Base-by-base conservation (phyloP, 2,329 filamentous ascomycete genomes). In the Fusarium sp. region DNA sequence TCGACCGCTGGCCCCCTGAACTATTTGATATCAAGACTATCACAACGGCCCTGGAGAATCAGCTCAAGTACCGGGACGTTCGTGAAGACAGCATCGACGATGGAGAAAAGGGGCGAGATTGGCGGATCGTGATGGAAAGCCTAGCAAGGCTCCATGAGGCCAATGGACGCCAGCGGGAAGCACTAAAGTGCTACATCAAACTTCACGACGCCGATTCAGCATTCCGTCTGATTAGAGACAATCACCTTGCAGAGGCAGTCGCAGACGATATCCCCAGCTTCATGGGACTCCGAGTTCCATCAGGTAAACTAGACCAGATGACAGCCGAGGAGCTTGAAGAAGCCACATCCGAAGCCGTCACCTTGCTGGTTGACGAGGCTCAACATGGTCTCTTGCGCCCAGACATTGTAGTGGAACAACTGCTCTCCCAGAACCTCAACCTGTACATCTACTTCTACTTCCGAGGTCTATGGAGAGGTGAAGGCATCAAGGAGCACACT, bases 401-500 rank as follows among this genome's bases (percentile, higher is more conserved):
- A 0, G 88, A 90, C 5, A 88, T 91, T 3, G 95, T 99, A 2
- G 92, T 98, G 3, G 85, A 88, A 6, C 95, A 98, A 80, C 86
- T 99, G 2, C 87, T 92, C 76, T 86, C 87, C 22, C 90, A 92
- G 70, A 87, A 91, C 20, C 85, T 93, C 60, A 86, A 91, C 60
- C 86, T 94, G 0, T 98, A 97, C 79, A 88, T 97, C 0, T 98
- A 93, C 84, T 97, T 98, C 83, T 99, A 99, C 81, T 88, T 99
- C 27, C 92, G 93, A 14, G 91, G 92, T 0, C 86, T 99, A 4
- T 99, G 96, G 95, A 90, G 88, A 68, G 94, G 94, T 1, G 90
- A 94, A 68, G 90, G 89, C 11, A 88, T 92, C 38, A 83, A 85
- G 67, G 88, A 90, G 64, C 85, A 88, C 73, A 82, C 83, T 22